Base-by-base conservation (phyloP, 2,329 filamentous ascomycete species). In the Pseudovirgaria hyperparasitica region DNA sequence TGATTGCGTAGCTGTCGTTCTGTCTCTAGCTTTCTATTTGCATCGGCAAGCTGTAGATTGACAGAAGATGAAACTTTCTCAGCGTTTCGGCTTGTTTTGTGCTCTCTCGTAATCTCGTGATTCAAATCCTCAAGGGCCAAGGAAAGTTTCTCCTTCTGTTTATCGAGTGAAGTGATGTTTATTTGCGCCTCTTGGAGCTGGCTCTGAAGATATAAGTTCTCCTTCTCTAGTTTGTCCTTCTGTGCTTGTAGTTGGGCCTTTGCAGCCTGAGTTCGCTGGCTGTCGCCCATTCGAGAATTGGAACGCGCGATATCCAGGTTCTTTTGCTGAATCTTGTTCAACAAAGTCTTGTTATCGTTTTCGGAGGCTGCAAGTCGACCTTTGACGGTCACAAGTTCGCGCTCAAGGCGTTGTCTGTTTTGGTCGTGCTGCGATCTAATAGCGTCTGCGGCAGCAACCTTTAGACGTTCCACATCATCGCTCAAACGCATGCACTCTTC, bases 271-370 rank as follows among this genome's bases (percentile, higher is more conserved):
- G 76, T 68, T 19, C 86, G 76, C 24, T 85, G 82, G 17, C 75
- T 81, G 41, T 96, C 87, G 34, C 72, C 85, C 16, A 81, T 87
- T 32, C 78, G 77, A 5, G 86, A 92, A 33, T 73, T 82, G 1
- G 87, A 90, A 23, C 90, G 73, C 21, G 87, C 87, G 51, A 98
- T 92, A 48, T 98, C 87, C 5, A 98, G 68, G 16, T 92, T 90
- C 62, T 96, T 96, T 46, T 96, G 87, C 45, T 96, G 87, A 11
- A 98, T 67, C 55, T 96, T 96, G 60, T 94, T 96, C 38, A 96
- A 67, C n/a, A 98, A 63, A 5, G 85, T 78, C 27, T 84, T 77
- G 45, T 96, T 96, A 56, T 96, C 87, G 42, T 96, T 94, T 51
- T 98, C 87, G 0, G 87, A 96, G 14, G 87, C 90, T 6, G 78